These are phyloP conservation scores for Emergomyces pasteurianus DNA, from an alignment of 2,329 filamentous ascomycete species.

Conservation along the genomic window DNA sequence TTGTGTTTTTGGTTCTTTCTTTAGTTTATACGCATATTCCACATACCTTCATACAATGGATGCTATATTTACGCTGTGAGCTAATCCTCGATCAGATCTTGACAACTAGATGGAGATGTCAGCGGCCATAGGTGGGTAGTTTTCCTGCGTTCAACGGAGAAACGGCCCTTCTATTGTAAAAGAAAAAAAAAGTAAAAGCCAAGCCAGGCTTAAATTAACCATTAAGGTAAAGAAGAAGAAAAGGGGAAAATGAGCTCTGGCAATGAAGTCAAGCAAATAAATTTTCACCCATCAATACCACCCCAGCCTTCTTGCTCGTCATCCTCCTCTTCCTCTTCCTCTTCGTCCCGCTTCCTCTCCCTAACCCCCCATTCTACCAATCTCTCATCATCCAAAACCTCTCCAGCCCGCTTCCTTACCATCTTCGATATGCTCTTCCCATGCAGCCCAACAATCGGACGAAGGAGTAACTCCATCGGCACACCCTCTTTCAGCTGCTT, in stretches of 20 bases:
- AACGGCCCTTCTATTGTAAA: background rate
- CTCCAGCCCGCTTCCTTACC: slow-evolving; percentile 56
- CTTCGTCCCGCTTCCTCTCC: slow-evolving; percentile 31
- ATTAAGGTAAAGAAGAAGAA: background rate
- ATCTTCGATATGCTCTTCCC: slow-evolving; percentile 54
- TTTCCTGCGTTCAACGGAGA: background rate
- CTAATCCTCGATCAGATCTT: too few relatives aligned
- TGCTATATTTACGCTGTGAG: too few relatives aligned
- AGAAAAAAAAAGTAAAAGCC: too few relatives aligned
- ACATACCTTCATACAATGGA: too few relatives aligned
- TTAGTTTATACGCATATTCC: too few relatives aligned
- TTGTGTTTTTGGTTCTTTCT: background rate
- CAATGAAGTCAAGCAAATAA: background rate
- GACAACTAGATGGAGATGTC: too few relatives aligned
- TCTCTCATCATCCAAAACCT: slow-evolving; percentile 62
- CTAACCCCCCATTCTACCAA: slow-evolving; percentile 48
- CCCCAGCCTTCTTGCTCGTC: slow-evolving; percentile 50
- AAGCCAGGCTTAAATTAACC: too few relatives aligned
- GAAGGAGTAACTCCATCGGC: slow-evolving; percentile 31
- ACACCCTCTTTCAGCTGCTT: slow-evolving; percentile 26
- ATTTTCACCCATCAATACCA: slow-evolving; percentile 51
- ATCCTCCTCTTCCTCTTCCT: slow-evolving; percentile 24
- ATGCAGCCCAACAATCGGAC: slow-evolving; percentile 34
- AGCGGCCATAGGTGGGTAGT: too few relatives aligned
- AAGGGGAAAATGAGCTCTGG: background rate